Percentiles rank a stretch among this genome's conserved stretches.
Conservation (phyloP, 2,329 filamentous ascomycete genomes). For the Aspergillus transmontanensis region DNA sequence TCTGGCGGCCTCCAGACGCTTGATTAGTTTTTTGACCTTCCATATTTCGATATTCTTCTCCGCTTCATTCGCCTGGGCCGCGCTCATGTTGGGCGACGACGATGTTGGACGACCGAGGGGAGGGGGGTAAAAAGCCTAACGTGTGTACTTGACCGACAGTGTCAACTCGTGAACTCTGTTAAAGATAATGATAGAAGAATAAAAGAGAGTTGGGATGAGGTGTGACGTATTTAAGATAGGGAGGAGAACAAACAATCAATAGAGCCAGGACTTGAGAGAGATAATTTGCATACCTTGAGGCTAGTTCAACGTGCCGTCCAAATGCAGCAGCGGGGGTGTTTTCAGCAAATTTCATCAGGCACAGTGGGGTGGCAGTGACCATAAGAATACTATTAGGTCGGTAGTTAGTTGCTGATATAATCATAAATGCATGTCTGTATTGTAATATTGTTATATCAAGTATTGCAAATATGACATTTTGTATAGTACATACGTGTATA, state of each 20-base stretch:
- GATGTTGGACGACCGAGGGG: conserved; percentile 26
- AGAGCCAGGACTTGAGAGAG: background rate
- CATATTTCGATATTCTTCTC: conserved; percentile 92
- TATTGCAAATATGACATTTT: too few relatives aligned
- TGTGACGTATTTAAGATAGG: background rate
- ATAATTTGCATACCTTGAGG: conserved; percentile 24
- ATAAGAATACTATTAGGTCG: conserved; percentile 9
- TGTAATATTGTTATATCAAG: too few relatives aligned
- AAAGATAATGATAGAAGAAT: background rate
- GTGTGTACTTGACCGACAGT: conserved; percentile 14
- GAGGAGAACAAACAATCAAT: background rate
- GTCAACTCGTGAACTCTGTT: background rate
- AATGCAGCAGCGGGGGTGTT: conserved; percentile 30
- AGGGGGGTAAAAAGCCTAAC: conserved; percentile 16
- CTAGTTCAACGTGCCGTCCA: conserved; percentile 26
- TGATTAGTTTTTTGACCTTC: conserved; percentile 99
- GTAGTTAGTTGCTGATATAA: conserved; percentile 32
- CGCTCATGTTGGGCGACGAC: conserved; percentile 72
- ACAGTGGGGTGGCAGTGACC: conserved; percentile 33
- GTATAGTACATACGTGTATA: too few relatives aligned
- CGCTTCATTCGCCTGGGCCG: conserved; percentile 79
- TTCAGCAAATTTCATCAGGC: conserved; percentile 39
- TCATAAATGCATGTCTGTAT: conserved; percentile 5
- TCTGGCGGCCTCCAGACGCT: conserved; percentile 92
- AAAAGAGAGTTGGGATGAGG: background rate